A percentile compares a stretch with the other conserved stretches of the same genome.
These are phyloP conservation scores for Caryopteris hybrid DNA, from an alignment of 305 asterid genomes.

Conservation along the genomic window DNA sequence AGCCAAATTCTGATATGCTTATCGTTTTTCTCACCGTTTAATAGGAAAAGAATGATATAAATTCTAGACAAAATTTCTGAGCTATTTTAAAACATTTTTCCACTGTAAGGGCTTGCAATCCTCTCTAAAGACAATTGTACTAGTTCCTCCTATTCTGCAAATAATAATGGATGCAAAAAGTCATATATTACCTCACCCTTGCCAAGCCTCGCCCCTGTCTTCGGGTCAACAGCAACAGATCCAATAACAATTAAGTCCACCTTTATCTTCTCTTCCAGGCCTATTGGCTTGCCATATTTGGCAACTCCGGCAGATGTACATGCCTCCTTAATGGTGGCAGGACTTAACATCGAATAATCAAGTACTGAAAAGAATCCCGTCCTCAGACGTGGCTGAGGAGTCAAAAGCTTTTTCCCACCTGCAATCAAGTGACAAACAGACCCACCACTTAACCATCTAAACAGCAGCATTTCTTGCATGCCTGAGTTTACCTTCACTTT, in stretches of 20 bases:
- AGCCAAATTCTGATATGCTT: neutral
- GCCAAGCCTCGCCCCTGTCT: conserved; percentile 95
- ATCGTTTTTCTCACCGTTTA: too few relatives aligned
- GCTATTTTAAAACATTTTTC: neutral
- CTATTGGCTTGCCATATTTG: conserved; percentile 84
- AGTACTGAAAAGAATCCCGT: conserved; percentile 89
- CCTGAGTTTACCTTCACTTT: neutral
- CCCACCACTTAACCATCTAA: conserved; percentile 4
- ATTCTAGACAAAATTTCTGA: neutral
- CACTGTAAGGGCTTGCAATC: neutral
- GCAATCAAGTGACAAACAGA: neutral
- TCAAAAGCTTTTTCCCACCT: conserved; percentile 81
- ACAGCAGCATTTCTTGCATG: neutral
- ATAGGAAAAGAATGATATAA: neutral
- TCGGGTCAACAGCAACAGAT: conserved; percentile 90
- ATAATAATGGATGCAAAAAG: neutral
- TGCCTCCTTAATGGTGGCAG: conserved; percentile 70
- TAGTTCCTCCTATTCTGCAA: neutral
- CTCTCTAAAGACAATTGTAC: neutral
- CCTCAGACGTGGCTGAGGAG: conserved; percentile 96
- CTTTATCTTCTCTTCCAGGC: conserved; percentile 78
- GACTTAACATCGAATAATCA: conserved; percentile 51
- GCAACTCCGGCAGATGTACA: conserved; percentile 93
- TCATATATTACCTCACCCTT: conserved; percentile 76
- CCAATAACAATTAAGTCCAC: conserved; percentile 91